Conservation (phyloP, 1,284 basidiomycete species). For the Porodaedalea pini region DNA sequence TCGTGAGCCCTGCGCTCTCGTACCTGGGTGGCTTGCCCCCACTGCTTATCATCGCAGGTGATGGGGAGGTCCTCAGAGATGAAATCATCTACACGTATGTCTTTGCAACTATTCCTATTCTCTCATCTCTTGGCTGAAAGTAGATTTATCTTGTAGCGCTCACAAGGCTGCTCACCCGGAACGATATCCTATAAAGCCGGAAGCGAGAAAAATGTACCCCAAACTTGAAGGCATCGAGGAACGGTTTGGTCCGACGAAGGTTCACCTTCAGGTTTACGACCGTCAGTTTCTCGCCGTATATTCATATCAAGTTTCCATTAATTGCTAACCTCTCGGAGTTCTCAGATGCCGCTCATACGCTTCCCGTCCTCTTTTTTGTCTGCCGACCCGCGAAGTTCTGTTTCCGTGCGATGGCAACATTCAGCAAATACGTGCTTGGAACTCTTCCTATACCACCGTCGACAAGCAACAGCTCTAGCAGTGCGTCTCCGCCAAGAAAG, state of each 20-base stretch:
- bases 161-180: constrained; percentile 90
- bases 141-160: constrained; percentile 51
- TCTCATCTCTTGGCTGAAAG: background rate
- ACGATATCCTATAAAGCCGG: constrained; percentile 63
- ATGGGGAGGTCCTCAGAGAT: constrained; percentile 90
- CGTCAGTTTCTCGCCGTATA: constrained; percentile 37
- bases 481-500: too few relatives aligned
- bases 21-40: constrained; percentile 93
- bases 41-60: constrained; percentile 79
- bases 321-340: background rate
- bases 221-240: constrained; percentile 63
- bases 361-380: constrained; percentile 83
- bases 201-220: constrained; percentile 61
- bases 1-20: constrained; percentile 78
- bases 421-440: constrained; percentile 60
- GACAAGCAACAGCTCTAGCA: background rate
- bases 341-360: constrained; percentile 66
- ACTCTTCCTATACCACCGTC: constrained; percentile 25
- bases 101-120: background rate
- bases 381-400: constrained; percentile 80
- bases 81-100: constrained; percentile 86
- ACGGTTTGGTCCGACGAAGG: constrained; percentile 68
- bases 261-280: constrained; percentile 88
- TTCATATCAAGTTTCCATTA: too few relatives aligned
- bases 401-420: constrained; percentile 66